Base-by-base conservation (phyloP, 2,329 filamentous ascomycete genomes). In the Verticillium dahliae region DNA sequence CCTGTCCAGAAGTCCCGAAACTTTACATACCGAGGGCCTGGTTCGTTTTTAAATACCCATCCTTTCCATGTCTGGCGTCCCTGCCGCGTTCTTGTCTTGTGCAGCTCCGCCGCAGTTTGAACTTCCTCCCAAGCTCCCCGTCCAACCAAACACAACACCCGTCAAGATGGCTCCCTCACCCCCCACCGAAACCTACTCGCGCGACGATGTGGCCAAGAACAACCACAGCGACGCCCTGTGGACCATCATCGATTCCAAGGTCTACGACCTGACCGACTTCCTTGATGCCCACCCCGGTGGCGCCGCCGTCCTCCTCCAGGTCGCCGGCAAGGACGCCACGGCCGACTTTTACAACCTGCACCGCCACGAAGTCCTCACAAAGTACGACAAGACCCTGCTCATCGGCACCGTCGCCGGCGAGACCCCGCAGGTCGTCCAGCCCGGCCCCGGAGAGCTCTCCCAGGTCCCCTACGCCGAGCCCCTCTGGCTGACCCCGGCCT, bases 331-430 rank as follows among this genome's bases (percentile, higher is more conserved):
- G 67, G 92, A 96, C 71, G 91, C 91, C 58, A 96, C 92, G 1
- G 78, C 83, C 39, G 89, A 89, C 61, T 96, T 96, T 76, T 96
- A 96, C 84, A 96, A 96, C 79, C 86, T 97, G 60, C 92, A 97
- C 78, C 83, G 92, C 33, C 91, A 96, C 68, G 92, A 96, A 75
- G 90, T 96, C n/a, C 83, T 96, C 11, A 79, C 87, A 63, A 92
- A 92, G 74, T 96, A 96, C 80, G 77, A 82, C 56, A 81, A 85
- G 69, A 60, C 60, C 56, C 83, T 96, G 18, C 89, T 85, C 74
- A 83, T 96, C 68, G 92, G 92, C 70, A 90, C 85, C 14, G 74
- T 96, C 71, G 79, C 86, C 67, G 89, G 86, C 74, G 91, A 96
- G 79, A 87, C 82, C 70, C 83, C 91, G 22, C 85, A 92, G 71